Conservation (phyloP, 2,329 filamentous ascomycete genomes). For the Dactylellina haptotyla region DNA sequence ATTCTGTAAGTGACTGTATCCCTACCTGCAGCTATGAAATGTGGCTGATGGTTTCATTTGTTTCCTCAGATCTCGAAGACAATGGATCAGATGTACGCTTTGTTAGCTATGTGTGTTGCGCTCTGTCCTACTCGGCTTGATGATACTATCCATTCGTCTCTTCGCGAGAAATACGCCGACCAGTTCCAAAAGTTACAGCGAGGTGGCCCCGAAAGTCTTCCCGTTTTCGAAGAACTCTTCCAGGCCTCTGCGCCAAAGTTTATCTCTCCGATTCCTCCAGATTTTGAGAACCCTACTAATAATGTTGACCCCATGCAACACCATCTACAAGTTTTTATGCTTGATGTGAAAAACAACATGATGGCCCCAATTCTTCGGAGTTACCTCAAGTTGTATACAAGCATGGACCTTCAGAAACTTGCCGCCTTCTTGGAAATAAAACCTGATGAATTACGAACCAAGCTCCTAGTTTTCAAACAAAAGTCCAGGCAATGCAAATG, state of each 20-base stretch:
- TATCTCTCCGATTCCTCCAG: conserved; percentile 94
- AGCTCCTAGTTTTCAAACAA: conserved; percentile 98
- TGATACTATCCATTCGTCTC: conserved; percentile 97
- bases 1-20: conserved; percentile 67
- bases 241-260: conserved; percentile 98
- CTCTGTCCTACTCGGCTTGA: conserved; percentile 97
- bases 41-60: neutral
- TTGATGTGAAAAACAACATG: conserved; percentile 99
- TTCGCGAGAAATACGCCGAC: conserved; percentile 99
- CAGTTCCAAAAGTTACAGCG: conserved; percentile 96
- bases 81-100: conserved; percentile 99
- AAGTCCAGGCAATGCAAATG: conserved; percentile 95
- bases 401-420: conserved; percentile 98
- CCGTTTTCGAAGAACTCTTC: conserved; percentile 98
- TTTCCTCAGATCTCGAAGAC: conserved; percentile 84
- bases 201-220: conserved; percentile 92
- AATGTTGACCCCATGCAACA: conserved; percentile 98
- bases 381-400: conserved; percentile 98
- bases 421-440: conserved; percentile 96
- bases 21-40: neutral
- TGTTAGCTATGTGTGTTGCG: conserved; percentile 98
- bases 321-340: conserved; percentile 98
- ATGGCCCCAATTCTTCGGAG: conserved; percentile 92
- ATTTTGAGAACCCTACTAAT: conserved; percentile 95
- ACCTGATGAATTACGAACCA: conserved; percentile 92